A percentile compares a stretch with the other conserved stretches of the same genome.
Conservation (phyloP, 495 filamentous ascomycete genomes). For the Emericellopsis terricola region DNA sequence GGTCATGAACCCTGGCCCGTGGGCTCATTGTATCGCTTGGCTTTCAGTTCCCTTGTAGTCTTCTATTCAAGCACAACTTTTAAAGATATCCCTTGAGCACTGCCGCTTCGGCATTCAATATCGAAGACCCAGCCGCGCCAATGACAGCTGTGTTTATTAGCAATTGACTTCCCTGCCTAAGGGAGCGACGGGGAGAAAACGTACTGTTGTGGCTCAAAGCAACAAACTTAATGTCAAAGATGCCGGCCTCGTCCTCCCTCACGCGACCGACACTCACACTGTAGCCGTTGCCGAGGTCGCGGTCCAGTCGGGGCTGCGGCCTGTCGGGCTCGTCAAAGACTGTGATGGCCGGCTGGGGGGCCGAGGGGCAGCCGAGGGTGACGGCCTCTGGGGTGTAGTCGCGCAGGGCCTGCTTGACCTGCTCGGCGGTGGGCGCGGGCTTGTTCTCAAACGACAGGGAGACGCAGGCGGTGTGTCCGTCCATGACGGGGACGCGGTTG, state of each 20-base stretch:
- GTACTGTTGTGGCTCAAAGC: conserved; percentile 71
- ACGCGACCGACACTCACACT: conserved; percentile 68
- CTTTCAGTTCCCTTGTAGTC: no score
- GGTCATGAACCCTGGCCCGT: no score
- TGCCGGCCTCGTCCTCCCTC: conserved; percentile 51
- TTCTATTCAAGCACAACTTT: no score
- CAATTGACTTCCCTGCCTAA: no score
- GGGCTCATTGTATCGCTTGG: no score
- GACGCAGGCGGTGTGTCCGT: conserved; percentile 73
- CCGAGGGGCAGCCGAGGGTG: conserved; percentile 56
- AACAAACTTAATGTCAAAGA: conserved; percentile 72
- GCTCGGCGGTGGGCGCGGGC: conserved; percentile 35
- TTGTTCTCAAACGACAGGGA: conserved; percentile 52
- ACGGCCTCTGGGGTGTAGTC: conserved; percentile 61
- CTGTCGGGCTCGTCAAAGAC: conserved; percentile 68
- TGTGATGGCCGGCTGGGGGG: conserved; percentile 50
- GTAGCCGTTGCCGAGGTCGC: conserved; percentile 57
- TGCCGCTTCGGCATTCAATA: conserved; percentile 86
- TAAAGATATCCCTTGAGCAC: conserved; percentile 75
- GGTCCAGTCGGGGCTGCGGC: conserved; percentile 71
- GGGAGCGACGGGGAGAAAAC: no score
- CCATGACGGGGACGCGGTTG: conserved; percentile 66
- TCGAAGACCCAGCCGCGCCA: conserved; percentile 84
- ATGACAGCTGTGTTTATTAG: conserved; percentile 46
- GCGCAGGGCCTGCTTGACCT: conserved; percentile 50